Conservation (phyloP, 352 stramenopile species). For the Pelagophyceae sp. region DNA sequence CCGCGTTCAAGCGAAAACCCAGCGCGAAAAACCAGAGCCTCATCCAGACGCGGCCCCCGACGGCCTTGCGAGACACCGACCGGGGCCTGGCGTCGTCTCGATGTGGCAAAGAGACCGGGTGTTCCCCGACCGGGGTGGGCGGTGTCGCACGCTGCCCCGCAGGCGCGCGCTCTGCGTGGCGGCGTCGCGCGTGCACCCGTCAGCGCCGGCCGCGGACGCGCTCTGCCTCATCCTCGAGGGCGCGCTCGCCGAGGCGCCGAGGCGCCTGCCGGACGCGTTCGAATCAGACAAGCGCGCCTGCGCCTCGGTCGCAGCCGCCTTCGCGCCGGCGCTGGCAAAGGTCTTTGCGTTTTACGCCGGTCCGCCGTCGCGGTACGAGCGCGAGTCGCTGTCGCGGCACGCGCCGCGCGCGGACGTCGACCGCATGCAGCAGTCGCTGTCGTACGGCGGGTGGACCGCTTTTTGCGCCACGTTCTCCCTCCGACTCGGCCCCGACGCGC, state of each 20-base stretch:
- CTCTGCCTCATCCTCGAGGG: not conserved
- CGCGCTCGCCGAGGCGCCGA: not conserved
- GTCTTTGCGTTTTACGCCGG: not conserved
- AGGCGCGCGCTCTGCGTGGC: constrained; percentile 6
- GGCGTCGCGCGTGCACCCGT: not conserved
- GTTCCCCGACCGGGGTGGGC: too few species aligned
- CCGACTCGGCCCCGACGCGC: not conserved
- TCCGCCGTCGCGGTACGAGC: not conserved
- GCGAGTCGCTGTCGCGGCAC: not conserved
- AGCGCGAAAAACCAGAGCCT: too few species aligned
- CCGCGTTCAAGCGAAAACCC: constrained; percentile 4
- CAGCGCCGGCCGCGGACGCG: not conserved
- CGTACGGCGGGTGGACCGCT: not conserved
- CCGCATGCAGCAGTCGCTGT: constrained; percentile 15
- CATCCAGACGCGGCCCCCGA: too few species aligned
- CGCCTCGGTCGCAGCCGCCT: not conserved
- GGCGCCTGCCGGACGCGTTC: not conserved
- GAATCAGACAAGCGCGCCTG: not conserved
- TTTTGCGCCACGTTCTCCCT: not conserved
- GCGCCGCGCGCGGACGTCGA: not conserved
- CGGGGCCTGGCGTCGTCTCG: too few species aligned
- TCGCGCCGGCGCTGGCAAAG: constrained; percentile 11
- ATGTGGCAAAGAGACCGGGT: too few species aligned
- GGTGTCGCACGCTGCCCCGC: too few species aligned
- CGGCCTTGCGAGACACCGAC: too few species aligned